phyloP scores from a whole-genome alignment of 108 stramenopile genomes.

The Stephanodiscus minutulus region DNA sequence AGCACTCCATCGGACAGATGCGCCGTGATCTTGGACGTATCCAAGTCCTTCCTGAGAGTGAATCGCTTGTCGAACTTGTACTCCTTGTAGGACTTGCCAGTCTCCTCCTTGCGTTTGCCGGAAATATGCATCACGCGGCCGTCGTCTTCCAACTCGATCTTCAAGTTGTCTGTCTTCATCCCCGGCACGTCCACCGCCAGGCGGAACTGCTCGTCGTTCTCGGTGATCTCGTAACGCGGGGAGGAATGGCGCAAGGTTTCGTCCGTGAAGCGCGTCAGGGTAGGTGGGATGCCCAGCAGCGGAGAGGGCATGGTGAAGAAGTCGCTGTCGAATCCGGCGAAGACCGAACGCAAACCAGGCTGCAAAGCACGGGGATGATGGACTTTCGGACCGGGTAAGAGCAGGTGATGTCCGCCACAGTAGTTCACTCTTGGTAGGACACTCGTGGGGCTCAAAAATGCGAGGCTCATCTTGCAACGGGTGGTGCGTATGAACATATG shows the following conservation, averaged over 20 bases:
- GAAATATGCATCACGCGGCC: constrained; percentile 41
- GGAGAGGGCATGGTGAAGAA: constrained; percentile 35
- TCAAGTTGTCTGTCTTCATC: constrained; percentile 58
- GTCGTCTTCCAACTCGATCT: constrained; percentile 63
- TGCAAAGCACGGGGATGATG: neutral
- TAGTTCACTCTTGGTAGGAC: constrained; percentile 46
- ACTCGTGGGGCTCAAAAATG: constrained; percentile 41
- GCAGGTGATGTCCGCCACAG: neutral
- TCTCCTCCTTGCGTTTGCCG: constrained; percentile 44
- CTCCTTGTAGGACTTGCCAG: constrained; percentile 27
- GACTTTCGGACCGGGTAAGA: neutral
- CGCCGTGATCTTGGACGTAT: constrained; percentile 49
- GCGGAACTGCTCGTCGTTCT: constrained; percentile 67
- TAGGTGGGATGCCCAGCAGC: constrained; percentile 23
- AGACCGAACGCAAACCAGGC: constrained; percentile 2
- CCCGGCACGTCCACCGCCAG: constrained; percentile 79
- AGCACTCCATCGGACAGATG: constrained; percentile 51
- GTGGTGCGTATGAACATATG: neutral
- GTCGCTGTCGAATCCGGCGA: constrained; percentile 49
- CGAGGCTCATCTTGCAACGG: constrained; percentile 32
- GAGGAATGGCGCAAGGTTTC: constrained; percentile 44
- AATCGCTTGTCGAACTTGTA: constrained; percentile 54
- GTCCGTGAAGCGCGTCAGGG: constrained; percentile 30
- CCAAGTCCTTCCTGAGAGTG: constrained; percentile 49
- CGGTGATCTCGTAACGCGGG: constrained; percentile 67